phyloP scores from a whole-genome alignment of 2,329 filamentous ascomycete genomes.

The Rutstroemia sp. region DNA sequence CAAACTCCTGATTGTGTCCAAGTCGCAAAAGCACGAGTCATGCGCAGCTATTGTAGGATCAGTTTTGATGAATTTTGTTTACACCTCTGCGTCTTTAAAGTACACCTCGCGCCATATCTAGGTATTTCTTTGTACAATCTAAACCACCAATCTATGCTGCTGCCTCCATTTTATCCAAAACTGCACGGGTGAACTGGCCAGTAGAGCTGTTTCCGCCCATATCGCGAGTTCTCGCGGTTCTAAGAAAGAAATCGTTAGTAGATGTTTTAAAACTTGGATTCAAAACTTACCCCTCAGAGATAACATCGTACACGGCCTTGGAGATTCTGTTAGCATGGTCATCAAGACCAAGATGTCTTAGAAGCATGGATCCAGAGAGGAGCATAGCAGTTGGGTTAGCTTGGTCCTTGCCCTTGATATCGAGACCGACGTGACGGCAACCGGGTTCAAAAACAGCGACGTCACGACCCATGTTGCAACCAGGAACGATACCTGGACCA shows the following conservation, averaged over 20 bases:
- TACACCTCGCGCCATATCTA: constrained; percentile 19
- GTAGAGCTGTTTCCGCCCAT: constrained; percentile 91
- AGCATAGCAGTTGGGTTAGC: constrained; percentile 96
- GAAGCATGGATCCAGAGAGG: constrained; percentile 91
- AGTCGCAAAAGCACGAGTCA: neutral
- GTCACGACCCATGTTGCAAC: constrained; percentile 99
- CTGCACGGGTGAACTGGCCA: constrained; percentile 89
- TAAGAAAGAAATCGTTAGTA: constrained; percentile 35
- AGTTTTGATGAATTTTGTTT: constrained; percentile 17
- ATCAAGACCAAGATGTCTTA: constrained; percentile 93
- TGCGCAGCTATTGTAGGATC: neutral
- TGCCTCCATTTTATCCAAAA: constrained; percentile 89
- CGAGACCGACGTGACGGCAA: constrained; percentile 97
- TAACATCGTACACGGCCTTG: constrained; percentile 70
- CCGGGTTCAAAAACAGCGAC: constrained; percentile 98
- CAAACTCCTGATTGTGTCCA: too few relatives aligned
- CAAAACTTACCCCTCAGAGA: constrained; percentile 72
- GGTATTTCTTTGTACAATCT: constrained; percentile 23
- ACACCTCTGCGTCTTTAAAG: constrained; percentile 18
- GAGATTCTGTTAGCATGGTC: constrained; percentile 98
- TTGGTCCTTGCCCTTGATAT: constrained; percentile 99
- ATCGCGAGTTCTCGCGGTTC: constrained; percentile 82
- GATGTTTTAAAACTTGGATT: neutral
- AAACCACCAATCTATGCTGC: constrained; percentile 20
- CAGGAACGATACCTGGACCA: constrained; percentile 92